Percentiles rank a stretch among this genome's conserved stretches.
Conservation (phyloP, 2,329 filamentous ascomycete species). For the Pyricularia pennisetigena region DNA sequence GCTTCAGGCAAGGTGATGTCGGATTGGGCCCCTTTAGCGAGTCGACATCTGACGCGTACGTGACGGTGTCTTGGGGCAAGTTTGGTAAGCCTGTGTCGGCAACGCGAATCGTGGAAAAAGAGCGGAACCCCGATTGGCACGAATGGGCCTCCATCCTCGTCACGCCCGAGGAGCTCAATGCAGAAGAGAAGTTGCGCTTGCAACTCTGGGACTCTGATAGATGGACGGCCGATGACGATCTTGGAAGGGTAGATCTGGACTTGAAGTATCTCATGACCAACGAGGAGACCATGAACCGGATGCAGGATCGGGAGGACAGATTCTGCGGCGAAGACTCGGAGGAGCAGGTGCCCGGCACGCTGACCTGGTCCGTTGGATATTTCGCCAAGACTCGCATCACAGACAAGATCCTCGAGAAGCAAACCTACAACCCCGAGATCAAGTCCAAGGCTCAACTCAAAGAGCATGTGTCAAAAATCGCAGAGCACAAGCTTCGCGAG, state of each 20-base stretch:
- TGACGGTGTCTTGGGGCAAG: constrained; percentile 67
- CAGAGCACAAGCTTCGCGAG: constrained; percentile 56
- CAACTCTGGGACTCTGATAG: constrained; percentile 72
- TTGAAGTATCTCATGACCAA: constrained; percentile 55
- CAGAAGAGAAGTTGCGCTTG: constrained; percentile 57
- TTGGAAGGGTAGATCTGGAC: constrained; percentile 58
- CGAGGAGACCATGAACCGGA: constrained; percentile 47
- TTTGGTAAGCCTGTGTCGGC: constrained; percentile 61
- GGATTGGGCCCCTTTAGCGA: constrained; percentile 45
- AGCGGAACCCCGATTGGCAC: constrained; percentile 62
- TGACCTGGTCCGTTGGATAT: constrained; percentile 63
- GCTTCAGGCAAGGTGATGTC: constrained; percentile 62
- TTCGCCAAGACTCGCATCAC: constrained; percentile 58
- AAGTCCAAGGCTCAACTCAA: constrained; percentile 48
- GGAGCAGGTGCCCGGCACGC: constrained; percentile 58
- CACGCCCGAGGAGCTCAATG: constrained; percentile 61
- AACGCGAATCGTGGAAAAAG: constrained; percentile 53
- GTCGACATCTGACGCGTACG: constrained; percentile 60
- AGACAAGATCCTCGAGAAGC: constrained; percentile 48
- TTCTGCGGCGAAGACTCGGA: constrained; percentile 56
- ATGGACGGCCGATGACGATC: constrained; percentile 62
- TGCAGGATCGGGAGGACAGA: constrained; percentile 53
- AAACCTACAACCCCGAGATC: constrained; percentile 49
- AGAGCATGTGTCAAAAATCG: constrained; percentile 40
- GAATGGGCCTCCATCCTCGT: constrained; percentile 63